Evolutionary conservation across 139 green algal species (phyloP).

Genomic region (Monoraphidium neglectum): DNA sequence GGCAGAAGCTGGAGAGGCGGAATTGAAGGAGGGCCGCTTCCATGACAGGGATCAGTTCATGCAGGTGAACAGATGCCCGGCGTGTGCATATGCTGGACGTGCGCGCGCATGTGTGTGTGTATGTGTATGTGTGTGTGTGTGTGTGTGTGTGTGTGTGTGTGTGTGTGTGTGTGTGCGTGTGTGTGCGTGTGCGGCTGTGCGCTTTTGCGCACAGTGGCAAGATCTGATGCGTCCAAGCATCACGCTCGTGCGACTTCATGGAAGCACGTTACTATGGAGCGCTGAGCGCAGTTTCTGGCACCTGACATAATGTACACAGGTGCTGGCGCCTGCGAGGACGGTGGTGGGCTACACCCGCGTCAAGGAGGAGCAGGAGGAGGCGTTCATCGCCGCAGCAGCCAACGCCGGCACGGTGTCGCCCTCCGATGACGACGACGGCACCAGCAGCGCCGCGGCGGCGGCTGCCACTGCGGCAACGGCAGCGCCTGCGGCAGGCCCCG

Average conservation of each 20-base stretch:
- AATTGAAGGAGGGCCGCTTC: conserved; percentile 52
- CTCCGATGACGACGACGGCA: too few species aligned
- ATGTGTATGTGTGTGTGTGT: conserved; percentile 4
- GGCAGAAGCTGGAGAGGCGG: too few species aligned
- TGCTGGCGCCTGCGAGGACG: conserved; percentile 62
- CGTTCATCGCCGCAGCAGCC: too few species aligned
- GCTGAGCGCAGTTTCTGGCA: too few species aligned
- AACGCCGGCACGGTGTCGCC: too few species aligned
- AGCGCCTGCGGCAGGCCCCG: too few species aligned
- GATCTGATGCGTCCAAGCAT: background rate
- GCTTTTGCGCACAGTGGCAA: too few species aligned
- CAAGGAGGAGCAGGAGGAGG: conserved; percentile 15
- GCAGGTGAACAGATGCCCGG: background rate
- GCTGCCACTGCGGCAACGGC: too few species aligned
- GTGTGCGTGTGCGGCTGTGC: background rate
- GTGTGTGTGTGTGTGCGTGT: background rate
- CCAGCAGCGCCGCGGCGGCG: too few species aligned
- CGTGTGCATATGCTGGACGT: background rate
- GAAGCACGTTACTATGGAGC: background rate
- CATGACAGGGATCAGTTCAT: conserved; percentile 54
- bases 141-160: conserved; percentile 12
- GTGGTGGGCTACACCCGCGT: conserved; percentile 61
- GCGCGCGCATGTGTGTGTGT: background rate
- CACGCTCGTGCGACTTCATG: background rate
- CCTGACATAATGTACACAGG: too few species aligned